Evolutionary conservation across 257 asterid species (phyloP).

Genomic region (Ehretia macrophylla): DNA sequence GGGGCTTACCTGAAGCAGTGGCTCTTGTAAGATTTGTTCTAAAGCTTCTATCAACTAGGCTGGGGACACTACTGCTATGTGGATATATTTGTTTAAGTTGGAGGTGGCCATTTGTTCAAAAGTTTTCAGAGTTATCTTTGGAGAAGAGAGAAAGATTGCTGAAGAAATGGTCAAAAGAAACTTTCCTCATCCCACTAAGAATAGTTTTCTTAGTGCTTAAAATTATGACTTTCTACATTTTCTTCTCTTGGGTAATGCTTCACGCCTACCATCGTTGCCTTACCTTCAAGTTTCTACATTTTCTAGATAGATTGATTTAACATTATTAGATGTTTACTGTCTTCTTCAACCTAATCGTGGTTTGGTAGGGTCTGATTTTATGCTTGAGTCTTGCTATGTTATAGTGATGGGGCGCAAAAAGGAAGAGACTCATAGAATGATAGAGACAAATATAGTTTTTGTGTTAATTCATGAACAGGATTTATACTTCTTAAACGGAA

Average conservation of each 20-base stretch:
- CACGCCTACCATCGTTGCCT: not conserved
- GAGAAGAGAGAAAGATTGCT: conserved; percentile 63
- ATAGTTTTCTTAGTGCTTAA: conserved; percentile 46
- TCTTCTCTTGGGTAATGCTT: conserved; percentile 55
- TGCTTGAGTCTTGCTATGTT: no score
- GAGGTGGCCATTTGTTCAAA: conserved; percentile 73
- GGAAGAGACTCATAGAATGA: no score
- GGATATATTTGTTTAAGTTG: conserved; percentile 54
- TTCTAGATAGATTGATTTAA: no score
- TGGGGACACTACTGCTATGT: conserved; percentile 78
- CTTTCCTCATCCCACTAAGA: conserved; percentile 49
- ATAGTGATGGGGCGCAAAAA: no score
- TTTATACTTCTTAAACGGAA: no score
- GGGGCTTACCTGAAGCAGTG: conserved; percentile 44
- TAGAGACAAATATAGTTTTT: no score
- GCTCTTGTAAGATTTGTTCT: conserved; percentile 42
- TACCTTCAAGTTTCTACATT: not conserved
- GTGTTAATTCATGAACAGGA: no score
- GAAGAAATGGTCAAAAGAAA: conserved; percentile 60
- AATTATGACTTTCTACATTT: conserved; percentile 39
- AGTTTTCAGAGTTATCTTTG: conserved; percentile 55
- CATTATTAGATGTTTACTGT: no score
- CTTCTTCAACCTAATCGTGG: no score
- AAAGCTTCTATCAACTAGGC: conserved; percentile 49
- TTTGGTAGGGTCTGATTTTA: no score